Evolutionary conservation across 2,329 filamentous ascomycete genomes (phyloP), one percentile per base, ranked within the genome.

Genomic region (Aspergillus niger): DNA sequence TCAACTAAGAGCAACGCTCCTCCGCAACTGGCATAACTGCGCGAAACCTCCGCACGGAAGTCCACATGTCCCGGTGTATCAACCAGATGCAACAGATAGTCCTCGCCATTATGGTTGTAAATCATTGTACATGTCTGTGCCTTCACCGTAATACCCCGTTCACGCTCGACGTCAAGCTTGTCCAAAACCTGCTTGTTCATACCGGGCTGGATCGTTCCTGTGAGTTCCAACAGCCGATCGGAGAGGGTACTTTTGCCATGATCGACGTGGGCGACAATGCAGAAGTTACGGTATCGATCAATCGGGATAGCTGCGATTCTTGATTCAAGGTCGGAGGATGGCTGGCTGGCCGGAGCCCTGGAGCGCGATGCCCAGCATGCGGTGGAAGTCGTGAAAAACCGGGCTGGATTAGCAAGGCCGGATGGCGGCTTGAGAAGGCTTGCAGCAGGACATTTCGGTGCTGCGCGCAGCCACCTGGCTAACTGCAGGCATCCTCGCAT

Each of bases 71-170:
- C 95, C 0, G 95, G 95, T 0, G 95, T 99, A 76, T 99, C 95
- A 59, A 99, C 93, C 28, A 99, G 84, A 77, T 99, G 95, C 30
- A 99, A 83, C 59, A 99, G 84, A 74, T 98, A 98, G 76, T 99
- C 95, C 32, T 90, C 81, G 15, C 91, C 93, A 17, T 89, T 81
- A 79, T 97, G 83, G 28, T 90, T 92, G 81, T 97, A 97, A 55
- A 99, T 85, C 95, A 99, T 99, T 58, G 90, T 95, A 78, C 95
- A 98, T 59, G 95, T 98, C 81, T 99, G 95, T 58, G 95, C 95
- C 81, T 99, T 99, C 75, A 99, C 95, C 0, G 95, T 99, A 75
- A 99, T 99, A 63, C 95, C 95, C 41, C 95, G 87, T 78, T 98
- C 92, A 55, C 95, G 85, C 80, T 99, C 95, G 58, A 99, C 95